Evolutionary conservation across 495 filamentous ascomycete species (phyloP).

Genomic region (Neurospora discreta): DNA sequence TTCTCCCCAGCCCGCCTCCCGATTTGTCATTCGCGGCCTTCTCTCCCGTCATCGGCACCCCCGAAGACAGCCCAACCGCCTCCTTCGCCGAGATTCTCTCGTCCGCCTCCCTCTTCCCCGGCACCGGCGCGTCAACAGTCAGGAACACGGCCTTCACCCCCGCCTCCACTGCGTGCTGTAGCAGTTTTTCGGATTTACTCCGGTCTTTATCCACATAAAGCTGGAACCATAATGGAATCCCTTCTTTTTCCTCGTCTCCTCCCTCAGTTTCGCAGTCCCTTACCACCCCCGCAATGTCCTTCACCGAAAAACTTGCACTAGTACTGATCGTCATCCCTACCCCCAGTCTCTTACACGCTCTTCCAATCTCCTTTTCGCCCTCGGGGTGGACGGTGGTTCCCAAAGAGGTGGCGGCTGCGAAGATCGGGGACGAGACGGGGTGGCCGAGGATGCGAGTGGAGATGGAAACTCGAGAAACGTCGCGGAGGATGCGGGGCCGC

Average conservation of each 20-base stretch:
- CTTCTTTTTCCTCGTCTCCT: conserved; percentile 3
- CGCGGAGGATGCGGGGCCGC: conserved; percentile 59
- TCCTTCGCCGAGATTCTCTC: conserved; percentile 47
- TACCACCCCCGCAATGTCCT: conserved; percentile 46
- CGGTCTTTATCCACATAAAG: conserved; percentile 72
- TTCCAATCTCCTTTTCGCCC: conserved; percentile 61
- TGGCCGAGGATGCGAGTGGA: no score
- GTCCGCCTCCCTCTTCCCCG: conserved; percentile 53
- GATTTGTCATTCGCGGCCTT: conserved; percentile 52
- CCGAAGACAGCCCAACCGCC: conserved; percentile 18
- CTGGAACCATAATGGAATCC: conserved; percentile 57
- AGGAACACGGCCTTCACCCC: conserved; percentile 57
- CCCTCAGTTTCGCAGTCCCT: conserved; percentile 4
- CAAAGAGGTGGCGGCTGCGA: conserved; percentile 65
- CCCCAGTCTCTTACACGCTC: conserved; percentile 40
- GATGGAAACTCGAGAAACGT: conserved; percentile 48
- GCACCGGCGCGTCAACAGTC: conserved; percentile 55
- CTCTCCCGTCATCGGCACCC: conserved; percentile 46
- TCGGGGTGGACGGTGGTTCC: conserved; percentile 58
- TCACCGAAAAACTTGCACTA: conserved; percentile 55
- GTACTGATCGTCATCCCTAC: conserved; percentile 53
- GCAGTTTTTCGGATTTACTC: conserved; percentile 51
- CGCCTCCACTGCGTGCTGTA: conserved; percentile 43
- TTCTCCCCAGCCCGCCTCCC: conserved; percentile 57
- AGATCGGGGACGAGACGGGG: conserved; percentile 48